Evolutionary conservation across 1,284 basidiomycete genomes (phyloP), one percentile per base, ranked within the genome.

Genomic region (Puccinia novopanici): DNA sequence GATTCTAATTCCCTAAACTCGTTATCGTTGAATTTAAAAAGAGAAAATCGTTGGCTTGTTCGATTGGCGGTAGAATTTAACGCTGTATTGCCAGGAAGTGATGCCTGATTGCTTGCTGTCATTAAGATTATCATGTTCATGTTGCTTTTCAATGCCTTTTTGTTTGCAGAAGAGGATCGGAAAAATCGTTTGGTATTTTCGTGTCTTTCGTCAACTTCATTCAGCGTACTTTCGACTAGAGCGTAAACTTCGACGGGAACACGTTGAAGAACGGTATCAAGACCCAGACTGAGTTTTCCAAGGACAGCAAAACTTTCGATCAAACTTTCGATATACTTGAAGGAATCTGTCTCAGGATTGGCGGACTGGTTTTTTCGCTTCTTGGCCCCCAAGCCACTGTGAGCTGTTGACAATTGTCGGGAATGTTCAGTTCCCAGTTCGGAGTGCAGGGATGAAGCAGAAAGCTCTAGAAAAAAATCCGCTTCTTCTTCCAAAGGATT

Each of bases 261-360:
- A 54, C 95, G 89, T 86, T 98, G 95, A 0, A 91, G 88, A 48
- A 99, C 88, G 57, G 89, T 89, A 84, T 99, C 97, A 40, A 99
- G 87, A 6, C 91, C 94, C 72, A 88, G 90, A 2, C 93, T 93
- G 0, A 99, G 89, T 85, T 93, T 93, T 19, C 95, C 96, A 10
- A 99, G 88, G 3, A 94, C 91, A 13, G 94, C 92, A 13, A 99
- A 88, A 13, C 94, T 92, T 86, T 99, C 97, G 27, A 99, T 88
- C 2, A 99, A 88, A 24, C 91, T 93, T 87, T 99, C 97, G 83
- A 99, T 92, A 86, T 98, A 99, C 5, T 90, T 87, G 86, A 98
- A 99, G 0, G 93, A 95, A 86, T 99, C 94, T 24, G 90, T 88
- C 86, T 99, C 97, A 0, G 95, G 94, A 84, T 95, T 96, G 79